Conservation (phyloP, 2,329 filamentous ascomycete species). For the Rutstroemia sp. region DNA sequence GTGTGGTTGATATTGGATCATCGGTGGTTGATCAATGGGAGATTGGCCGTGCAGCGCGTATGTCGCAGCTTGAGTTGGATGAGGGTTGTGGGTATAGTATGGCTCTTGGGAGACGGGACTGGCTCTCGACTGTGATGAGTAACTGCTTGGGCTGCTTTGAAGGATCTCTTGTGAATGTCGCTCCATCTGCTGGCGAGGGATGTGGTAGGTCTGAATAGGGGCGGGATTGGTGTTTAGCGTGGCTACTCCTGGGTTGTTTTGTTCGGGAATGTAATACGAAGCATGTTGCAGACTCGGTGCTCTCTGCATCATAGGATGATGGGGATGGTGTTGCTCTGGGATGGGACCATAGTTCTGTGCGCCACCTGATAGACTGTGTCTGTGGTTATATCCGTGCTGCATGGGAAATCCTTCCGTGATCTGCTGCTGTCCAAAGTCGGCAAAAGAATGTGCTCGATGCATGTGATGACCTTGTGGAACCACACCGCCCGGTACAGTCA, state of each 20-base stretch:
- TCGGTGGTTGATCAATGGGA: constrained; percentile 38
- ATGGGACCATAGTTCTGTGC: constrained; percentile 38
- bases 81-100: constrained; percentile 46
- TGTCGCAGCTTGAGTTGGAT: constrained; percentile 39
- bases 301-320: constrained; percentile 32
- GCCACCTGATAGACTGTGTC: constrained; percentile 40
- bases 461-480: constrained; percentile 22
- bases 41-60: constrained; percentile 43
- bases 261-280: constrained; percentile 48
- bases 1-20: constrained; percentile 31
- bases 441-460: constrained; percentile 47
- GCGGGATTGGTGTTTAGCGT: constrained; percentile 50
- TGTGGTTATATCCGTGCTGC: constrained; percentile 34
- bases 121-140: constrained; percentile 47
- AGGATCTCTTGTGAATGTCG: constrained; percentile 41
- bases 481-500: constrained; percentile 35
- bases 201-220: constrained; percentile 41
- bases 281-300: constrained; percentile 27
- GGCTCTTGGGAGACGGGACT: constrained; percentile 46
- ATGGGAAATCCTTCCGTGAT: constrained; percentile 32
- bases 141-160: constrained; percentile 51
- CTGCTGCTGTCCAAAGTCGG: constrained; percentile 42
- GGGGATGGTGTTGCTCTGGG: constrained; percentile 35
- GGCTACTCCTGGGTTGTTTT: constrained; percentile 53
- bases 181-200: constrained; percentile 31